Percentiles rank a stretch among this genome's conserved stretches.
Evolutionary conservation across 2,329 filamentous ascomycete genomes (phyloP).

Genomic region (Talaromyces sp.): DNA sequence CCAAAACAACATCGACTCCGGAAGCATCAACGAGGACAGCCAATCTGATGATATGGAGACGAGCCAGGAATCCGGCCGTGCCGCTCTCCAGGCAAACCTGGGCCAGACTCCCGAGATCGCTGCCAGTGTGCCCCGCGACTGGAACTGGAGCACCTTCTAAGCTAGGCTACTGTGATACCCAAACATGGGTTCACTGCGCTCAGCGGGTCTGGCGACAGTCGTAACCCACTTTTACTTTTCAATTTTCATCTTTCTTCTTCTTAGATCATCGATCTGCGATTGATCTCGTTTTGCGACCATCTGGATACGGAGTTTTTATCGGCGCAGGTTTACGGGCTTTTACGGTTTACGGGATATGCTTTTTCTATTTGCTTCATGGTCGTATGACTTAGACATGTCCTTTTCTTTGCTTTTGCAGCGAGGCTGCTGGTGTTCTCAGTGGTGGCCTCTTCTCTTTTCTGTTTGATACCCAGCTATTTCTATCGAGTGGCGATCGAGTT

Average conservation of each 20-base stretch:
- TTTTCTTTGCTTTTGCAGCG: not conserved
- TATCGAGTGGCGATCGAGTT: constrained; percentile 28
- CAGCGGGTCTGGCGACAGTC: constrained; percentile 21
- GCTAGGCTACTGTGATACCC: not conserved
- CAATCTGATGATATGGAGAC: constrained; percentile 26
- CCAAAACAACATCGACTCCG: constrained; percentile 37
- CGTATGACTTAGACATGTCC: not conserved
- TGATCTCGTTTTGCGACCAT: constrained; percentile 19
- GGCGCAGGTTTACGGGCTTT: not conserved
- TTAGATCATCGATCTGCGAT: not conserved
- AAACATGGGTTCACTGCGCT: constrained; percentile 7
- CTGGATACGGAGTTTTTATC: constrained; percentile 17
- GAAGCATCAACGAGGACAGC: constrained; percentile 24
- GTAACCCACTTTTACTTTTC: constrained; percentile 8
- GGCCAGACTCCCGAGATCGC: constrained; percentile 48
- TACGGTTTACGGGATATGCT: not conserved
- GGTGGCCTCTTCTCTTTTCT: constrained; percentile 7
- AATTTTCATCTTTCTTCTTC: not conserved
- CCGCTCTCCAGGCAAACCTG: constrained; percentile 22
- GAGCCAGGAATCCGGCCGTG: constrained; percentile 25
- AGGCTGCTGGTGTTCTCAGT: not conserved
- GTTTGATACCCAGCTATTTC: constrained; percentile 40
- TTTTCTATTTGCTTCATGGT: not conserved
- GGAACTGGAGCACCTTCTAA: constrained; percentile 67
- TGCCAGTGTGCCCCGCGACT: constrained; percentile 60